Percentiles rank a stretch among this genome's conserved stretches.
phyloP scores from a whole-genome alignment of 1,284 basidiomycete species.

The Boletellus deceptivus region DNA sequence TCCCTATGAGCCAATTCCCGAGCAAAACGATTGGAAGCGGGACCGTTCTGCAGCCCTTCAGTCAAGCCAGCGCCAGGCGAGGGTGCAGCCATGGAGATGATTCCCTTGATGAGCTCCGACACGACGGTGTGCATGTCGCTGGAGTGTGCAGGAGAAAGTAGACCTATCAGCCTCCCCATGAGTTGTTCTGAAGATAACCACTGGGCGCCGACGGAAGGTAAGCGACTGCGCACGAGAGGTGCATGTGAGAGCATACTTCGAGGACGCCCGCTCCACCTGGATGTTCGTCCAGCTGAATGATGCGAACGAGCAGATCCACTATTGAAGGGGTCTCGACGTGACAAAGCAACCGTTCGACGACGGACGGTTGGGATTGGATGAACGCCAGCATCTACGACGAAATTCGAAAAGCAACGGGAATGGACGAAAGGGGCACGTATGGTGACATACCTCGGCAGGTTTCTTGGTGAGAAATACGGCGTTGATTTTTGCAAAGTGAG shows the following conservation, averaged over 20 bases:
- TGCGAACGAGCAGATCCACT: constrained; percentile 88
- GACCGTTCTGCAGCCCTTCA: constrained; percentile 63
- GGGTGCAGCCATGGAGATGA: constrained; percentile 93
- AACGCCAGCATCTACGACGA: constrained; percentile 83
- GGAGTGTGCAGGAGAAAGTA: constrained; percentile 79
- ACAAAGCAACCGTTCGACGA: constrained; percentile 81
- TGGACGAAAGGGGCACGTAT: neutral
- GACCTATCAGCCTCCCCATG: constrained; percentile 77
- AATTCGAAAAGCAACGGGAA: constrained; percentile 23
- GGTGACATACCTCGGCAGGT: constrained; percentile 74
- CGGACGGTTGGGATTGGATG: constrained; percentile 79
- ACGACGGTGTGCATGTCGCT: constrained; percentile 85
- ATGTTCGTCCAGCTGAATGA: constrained; percentile 90
- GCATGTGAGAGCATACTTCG: constrained; percentile 60
- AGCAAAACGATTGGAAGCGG: constrained; percentile 85
- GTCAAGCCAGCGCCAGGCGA: constrained; percentile 72
- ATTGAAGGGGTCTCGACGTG: constrained; percentile 91
- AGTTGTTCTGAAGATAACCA: constrained; percentile 89
- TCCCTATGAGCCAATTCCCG: constrained; percentile 83
- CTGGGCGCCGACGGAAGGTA: constrained; percentile 39
- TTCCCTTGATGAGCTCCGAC: constrained; percentile 90
- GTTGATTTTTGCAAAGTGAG: constrained; percentile 88
- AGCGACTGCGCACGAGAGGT: constrained; percentile 24
- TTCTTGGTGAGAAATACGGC: constrained; percentile 85
- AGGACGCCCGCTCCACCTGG: constrained; percentile 83